Conservation (phyloP, 2,329 filamentous ascomycete genomes). For the Ophiocordyceps polyrhachis-furcata region DNA sequence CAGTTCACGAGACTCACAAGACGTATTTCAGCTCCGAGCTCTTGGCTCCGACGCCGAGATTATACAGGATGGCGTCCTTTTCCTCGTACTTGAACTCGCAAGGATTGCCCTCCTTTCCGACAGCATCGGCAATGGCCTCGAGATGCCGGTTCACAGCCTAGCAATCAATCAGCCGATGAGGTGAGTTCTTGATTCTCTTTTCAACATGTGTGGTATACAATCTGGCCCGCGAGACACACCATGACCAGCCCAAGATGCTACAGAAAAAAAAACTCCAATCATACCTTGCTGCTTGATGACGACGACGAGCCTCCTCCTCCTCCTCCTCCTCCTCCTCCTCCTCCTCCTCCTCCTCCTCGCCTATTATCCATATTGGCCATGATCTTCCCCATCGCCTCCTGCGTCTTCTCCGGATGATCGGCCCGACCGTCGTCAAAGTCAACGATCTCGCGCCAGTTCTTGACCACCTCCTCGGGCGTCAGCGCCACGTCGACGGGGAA, state of each 20-base stretch:
- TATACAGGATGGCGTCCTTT: constrained; percentile 84
- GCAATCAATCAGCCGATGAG: not conserved
- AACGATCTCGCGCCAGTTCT: constrained; percentile 59
- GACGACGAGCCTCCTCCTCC: constrained; percentile 14
- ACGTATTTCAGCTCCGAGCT: constrained; percentile 72
- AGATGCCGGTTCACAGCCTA: constrained; percentile 44
- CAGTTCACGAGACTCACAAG: too few relatives aligned
- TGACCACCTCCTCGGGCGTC: constrained; percentile 66
- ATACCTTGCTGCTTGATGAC: too few relatives aligned
- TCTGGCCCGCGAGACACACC: too few relatives aligned
- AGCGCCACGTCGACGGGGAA: constrained; percentile 77
- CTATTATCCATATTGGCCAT: constrained; percentile 74
- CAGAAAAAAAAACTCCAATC: too few relatives aligned
- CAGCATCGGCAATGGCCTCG: constrained; percentile 55
- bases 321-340: too few relatives aligned
- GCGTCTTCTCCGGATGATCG: constrained; percentile 65
- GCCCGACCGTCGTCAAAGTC: constrained; percentile 77
- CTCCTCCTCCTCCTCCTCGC: constrained; percentile 19
- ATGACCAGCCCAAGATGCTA: too few relatives aligned
- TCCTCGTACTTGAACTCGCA: constrained; percentile 72
- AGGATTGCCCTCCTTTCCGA: constrained; percentile 49
- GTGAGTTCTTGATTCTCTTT: too few relatives aligned
- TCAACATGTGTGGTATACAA: too few relatives aligned
- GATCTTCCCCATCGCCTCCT: constrained; percentile 58
- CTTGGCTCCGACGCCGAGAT: constrained; percentile 84